phyloP scores from a whole-genome alignment of 805 yeast genomes.

The Candida krabiensis region DNA sequence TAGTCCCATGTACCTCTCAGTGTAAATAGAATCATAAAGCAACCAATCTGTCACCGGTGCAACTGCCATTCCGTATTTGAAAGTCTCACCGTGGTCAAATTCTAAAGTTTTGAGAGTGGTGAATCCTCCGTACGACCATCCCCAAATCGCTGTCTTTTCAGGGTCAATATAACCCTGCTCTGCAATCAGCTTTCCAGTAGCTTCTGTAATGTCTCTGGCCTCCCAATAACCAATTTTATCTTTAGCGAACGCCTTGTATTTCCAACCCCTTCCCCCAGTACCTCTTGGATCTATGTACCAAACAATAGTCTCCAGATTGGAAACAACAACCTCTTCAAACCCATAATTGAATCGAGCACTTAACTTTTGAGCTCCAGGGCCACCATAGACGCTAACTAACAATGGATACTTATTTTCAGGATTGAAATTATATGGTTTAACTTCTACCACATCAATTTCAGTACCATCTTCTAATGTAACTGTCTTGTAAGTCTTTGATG shows the following conservation, averaged over 20 bases:
- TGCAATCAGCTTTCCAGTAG: conserved; percentile 50
- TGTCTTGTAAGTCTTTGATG: conserved; percentile 43
- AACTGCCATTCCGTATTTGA: conserved; percentile 76
- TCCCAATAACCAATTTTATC: conserved; percentile 72
- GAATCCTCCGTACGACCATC: conserved; percentile 88
- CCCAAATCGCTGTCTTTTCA: conserved; percentile 70
- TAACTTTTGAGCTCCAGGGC: conserved; percentile 73
- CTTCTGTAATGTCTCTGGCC: conserved; percentile 61
- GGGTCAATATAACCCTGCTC: conserved; percentile 49
- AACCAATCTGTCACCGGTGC: conserved; percentile 86
- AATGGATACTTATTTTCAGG: conserved; percentile 52
- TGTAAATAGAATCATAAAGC: conserved; percentile 73
- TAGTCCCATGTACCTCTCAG: conserved; percentile 71
- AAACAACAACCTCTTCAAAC: conserved; percentile 59
- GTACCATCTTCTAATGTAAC: conserved; percentile 36
- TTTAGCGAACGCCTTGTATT: conserved; percentile 54
- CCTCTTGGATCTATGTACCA: conserved; percentile 78
- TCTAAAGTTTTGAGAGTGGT: conserved; percentile 73
- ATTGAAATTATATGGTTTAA: conserved; percentile 58
- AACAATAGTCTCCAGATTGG: conserved; percentile 59
- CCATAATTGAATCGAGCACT: conserved; percentile 46
- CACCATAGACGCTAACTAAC: conserved; percentile 71
- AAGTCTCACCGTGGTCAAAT: conserved; percentile 57
- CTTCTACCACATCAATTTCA: conserved; percentile 55
- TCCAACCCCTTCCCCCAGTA: conserved; percentile 79